Conservation (phyloP, 495 filamentous ascomycete genomes). For the Bacidia gigantensis region DNA sequence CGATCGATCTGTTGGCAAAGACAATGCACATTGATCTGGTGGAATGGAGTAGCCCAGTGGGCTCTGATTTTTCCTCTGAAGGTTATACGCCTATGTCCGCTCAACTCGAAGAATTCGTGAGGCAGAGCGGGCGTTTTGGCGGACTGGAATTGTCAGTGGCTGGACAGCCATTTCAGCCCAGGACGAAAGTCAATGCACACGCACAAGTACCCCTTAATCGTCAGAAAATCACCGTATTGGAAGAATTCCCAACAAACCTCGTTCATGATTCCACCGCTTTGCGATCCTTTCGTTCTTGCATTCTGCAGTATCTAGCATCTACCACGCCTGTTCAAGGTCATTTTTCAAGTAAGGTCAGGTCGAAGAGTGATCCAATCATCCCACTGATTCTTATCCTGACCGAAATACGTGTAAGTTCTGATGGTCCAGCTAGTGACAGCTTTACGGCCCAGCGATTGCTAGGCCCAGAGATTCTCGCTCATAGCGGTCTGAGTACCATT, state of each 20-base stretch:
- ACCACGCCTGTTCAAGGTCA: constrained; percentile 34
- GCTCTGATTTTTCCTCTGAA: constrained; percentile 39
- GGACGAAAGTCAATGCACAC: not conserved
- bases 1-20: constrained; percentile 59
- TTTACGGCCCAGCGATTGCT: constrained; percentile 83
- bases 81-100: constrained; percentile 50
- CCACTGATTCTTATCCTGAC: constrained; percentile 85
- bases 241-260: constrained; percentile 87
- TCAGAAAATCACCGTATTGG: constrained; percentile 61
- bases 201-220: constrained; percentile 3
- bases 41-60: constrained; percentile 82
- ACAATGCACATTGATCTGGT: constrained; percentile 57
- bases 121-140: constrained; percentile 60
- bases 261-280: constrained; percentile 51
- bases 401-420: constrained; percentile 66
- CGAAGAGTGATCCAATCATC: constrained; percentile 27
- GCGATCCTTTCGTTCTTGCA: constrained; percentile 56
- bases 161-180: constrained; percentile 1
- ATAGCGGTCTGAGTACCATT: constrained; percentile 60
- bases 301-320: constrained; percentile 59
- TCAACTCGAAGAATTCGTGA: constrained; percentile 86
- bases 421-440: constrained; percentile 64
- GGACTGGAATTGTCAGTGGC: constrained; percentile 44
- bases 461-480: constrained; percentile 66
- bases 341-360: constrained; percentile 17